Evolutionary conservation across 2,329 filamentous ascomycete genomes (phyloP).

Genomic region (Cyphellophora europaea): DNA sequence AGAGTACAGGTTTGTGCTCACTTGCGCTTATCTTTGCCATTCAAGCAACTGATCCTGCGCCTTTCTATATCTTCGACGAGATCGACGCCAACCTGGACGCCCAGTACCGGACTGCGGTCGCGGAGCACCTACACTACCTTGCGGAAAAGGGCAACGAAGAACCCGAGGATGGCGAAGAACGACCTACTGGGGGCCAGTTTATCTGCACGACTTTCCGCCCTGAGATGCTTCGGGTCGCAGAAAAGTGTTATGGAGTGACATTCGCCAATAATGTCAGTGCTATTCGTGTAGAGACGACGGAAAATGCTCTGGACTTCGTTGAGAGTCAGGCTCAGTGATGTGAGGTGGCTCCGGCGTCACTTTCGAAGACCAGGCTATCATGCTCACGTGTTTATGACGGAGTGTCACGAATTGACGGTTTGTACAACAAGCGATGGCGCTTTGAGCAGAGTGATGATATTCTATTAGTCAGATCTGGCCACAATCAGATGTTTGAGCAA

Average conservation of each 20-base stretch:
- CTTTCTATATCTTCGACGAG: constrained; percentile 98
- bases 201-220: constrained; percentile 98
- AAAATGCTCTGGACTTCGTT: constrained; percentile 87
- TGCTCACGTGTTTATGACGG: too few relatives aligned
- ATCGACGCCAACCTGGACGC: constrained; percentile 97
- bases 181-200: constrained; percentile 56
- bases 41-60: constrained; percentile 91
- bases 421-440: too few relatives aligned
- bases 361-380: too few relatives aligned
- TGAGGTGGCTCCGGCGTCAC: constrained; percentile 1
- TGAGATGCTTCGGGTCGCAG: constrained; percentile 88
- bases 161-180: constrained; percentile 30
- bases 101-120: constrained; percentile 93
- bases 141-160: constrained; percentile 52
- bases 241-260: constrained; percentile 95
- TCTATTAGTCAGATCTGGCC: too few relatives aligned
- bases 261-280: constrained; percentile 87
- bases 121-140: constrained; percentile 73
- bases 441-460: too few relatives aligned
- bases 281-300: constrained; percentile 79
- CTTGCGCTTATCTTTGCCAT: constrained; percentile 99
- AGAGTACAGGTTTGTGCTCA: constrained; percentile 66
- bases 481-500: too few relatives aligned
- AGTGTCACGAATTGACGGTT: too few relatives aligned
- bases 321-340: constrained; percentile 58